These are phyloP conservation scores for Schizochytrium sp. DNA, from an alignment of 108 stramenopile genomes.

Conservation along the genomic window DNA sequence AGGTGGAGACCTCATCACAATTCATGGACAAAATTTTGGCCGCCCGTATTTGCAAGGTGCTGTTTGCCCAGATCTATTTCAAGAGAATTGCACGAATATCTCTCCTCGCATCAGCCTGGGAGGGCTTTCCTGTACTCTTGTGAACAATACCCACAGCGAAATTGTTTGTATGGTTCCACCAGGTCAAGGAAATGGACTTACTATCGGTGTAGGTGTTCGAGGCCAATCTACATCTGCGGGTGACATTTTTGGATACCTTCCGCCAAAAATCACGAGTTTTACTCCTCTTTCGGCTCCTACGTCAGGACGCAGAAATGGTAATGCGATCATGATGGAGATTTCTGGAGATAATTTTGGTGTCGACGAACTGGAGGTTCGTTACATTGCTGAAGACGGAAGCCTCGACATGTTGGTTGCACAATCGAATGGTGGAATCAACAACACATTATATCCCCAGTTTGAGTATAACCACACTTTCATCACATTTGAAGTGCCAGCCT, in stretches of 20 bases:
- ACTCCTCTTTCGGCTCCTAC: slow-evolving; percentile 33
- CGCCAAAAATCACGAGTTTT: slow-evolving; percentile 42
- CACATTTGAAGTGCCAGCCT: neutral
- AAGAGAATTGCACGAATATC: slow-evolving; percentile 18
- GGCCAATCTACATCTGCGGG: slow-evolving; percentile 5
- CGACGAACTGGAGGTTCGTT: slow-evolving; percentile 12
- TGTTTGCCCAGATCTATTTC: neutral
- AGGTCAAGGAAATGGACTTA: slow-evolving; percentile 54
- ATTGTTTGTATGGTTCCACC: slow-evolving; percentile 39
- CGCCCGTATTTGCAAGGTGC: neutral
- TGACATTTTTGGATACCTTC: slow-evolving; percentile 15
- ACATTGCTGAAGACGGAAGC: neutral
- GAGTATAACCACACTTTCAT: slow-evolving; percentile 8
- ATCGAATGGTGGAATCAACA: neutral
- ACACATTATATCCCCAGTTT: slow-evolving; percentile 1
- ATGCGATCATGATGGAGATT: slow-evolving; percentile 21
- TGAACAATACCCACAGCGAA: slow-evolving; percentile 58
- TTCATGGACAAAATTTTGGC: slow-evolving; percentile 61
- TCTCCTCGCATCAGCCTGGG: slow-evolving; percentile 8
- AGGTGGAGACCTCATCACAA: slow-evolving; percentile 28
- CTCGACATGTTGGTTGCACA: neutral
- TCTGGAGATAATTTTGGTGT: slow-evolving; percentile 45
- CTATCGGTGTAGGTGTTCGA: slow-evolving; percentile 43
- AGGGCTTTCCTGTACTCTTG: neutral
- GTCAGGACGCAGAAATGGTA: neutral